Percentiles rank a stretch among this genome's conserved stretches.
phyloP scores from a whole-genome alignment of 306 rosid genomes.

The Mimosa bimucronata region DNA sequence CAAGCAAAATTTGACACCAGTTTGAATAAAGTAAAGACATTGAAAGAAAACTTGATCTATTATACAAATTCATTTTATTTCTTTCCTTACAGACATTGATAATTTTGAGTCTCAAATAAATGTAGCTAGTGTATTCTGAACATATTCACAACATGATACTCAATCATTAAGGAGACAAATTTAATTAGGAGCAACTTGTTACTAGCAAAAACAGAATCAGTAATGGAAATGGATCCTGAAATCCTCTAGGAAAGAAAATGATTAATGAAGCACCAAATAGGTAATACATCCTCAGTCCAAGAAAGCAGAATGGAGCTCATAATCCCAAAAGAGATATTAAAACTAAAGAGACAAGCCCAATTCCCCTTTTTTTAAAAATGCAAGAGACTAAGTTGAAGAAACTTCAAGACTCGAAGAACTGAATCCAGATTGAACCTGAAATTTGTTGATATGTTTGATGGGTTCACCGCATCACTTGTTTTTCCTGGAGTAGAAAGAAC shows the following conservation, averaged over 20 bases:
- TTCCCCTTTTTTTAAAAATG: not conserved
- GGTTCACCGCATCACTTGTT: constrained; percentile 66
- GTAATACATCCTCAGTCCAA: not conserved
- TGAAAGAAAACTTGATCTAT: constrained; percentile 31
- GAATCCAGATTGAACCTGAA: constrained; percentile 70
- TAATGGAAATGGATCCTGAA: constrained; percentile 28
- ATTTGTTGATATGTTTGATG: constrained; percentile 85
- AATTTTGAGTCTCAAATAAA: not conserved
- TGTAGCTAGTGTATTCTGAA: constrained; percentile 17
- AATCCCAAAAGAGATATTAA: not conserved
- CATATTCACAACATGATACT: constrained; percentile 15
- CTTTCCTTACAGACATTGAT: not conserved
- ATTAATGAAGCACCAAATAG: constrained; percentile 10
- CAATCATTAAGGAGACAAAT: constrained; percentile 3
- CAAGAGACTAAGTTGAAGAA: constrained; percentile 9
- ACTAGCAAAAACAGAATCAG: constrained; percentile 19
- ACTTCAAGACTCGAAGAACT: constrained; percentile 25
- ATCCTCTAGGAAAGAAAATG: constrained; percentile 29
- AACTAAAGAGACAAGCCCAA: not conserved
- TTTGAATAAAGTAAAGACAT: constrained; percentile 27
- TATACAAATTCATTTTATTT: constrained; percentile 11
- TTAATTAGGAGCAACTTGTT: constrained; percentile 25
- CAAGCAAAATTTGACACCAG: constrained; percentile 40
- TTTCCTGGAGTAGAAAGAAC: constrained; percentile 67
- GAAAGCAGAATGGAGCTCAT: not conserved